Evolutionary conservation across 495 filamentous ascomycete species (phyloP).

Genomic region (Cairneyella variabilis): DNA sequence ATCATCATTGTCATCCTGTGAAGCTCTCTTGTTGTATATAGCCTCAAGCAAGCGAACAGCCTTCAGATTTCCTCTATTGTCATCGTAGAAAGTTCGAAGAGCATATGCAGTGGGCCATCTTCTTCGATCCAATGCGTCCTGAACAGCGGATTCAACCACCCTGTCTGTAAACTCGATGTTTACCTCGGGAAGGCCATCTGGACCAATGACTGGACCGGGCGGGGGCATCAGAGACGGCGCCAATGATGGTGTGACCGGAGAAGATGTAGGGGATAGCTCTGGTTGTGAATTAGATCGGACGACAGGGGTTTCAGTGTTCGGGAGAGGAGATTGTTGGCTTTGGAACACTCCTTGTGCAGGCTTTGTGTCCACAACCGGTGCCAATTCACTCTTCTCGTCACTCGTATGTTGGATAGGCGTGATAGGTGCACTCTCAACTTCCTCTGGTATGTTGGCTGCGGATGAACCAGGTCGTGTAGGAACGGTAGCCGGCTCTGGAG

Average conservation of each 20-base stretch:
- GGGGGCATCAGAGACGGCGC: background rate
- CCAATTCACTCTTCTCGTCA: constrained; percentile 2
- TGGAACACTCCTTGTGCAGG: constrained; percentile 17
- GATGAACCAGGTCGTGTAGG: background rate
- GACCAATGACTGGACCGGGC: background rate
- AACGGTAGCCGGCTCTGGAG: constrained; percentile 18
- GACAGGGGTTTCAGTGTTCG: background rate
- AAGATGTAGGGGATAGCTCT: background rate
- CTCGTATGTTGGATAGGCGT: constrained; percentile 11
- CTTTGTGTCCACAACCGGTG: constrained; percentile 5
- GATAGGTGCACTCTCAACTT: background rate
- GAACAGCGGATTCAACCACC: constrained; percentile 41
- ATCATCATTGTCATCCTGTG: constrained; percentile 35
- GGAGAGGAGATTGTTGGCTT: constrained; percentile 10
- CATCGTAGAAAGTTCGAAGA: constrained; percentile 48
- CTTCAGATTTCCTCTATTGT: constrained; percentile 34
- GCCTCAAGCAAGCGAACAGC: constrained; percentile 37
- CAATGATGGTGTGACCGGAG: background rate
- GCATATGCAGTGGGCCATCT: constrained; percentile 54
- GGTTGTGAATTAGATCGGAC: too few relatives aligned
- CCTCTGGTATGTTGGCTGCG: background rate
- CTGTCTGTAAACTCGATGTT: constrained; percentile 28
- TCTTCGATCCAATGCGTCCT: constrained; percentile 42
- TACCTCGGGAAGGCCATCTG: constrained; percentile 4
- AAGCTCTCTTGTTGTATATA: constrained; percentile 42